phyloP scores from a whole-genome alignment of 352 stramenopile species.

The Pythium plurisporium region DNA sequence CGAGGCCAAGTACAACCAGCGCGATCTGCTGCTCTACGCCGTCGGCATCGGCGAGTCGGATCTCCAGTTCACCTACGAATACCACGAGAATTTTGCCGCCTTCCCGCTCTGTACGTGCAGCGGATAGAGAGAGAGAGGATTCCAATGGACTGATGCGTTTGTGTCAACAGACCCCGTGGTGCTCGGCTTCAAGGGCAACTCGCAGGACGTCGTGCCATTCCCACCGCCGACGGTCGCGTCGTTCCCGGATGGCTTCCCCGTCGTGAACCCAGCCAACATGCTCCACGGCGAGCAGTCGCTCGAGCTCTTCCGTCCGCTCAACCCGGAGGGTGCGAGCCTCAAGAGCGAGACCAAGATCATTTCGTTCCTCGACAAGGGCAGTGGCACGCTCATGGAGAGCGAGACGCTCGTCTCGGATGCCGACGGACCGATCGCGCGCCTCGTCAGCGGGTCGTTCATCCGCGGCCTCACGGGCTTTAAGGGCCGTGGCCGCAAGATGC shows the following conservation, averaged over 20 bases:
- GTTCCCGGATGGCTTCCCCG: slow-evolving; percentile 61
- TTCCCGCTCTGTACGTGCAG: slow-evolving; percentile 76
- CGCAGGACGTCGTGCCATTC: slow-evolving; percentile 85
- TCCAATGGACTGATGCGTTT: not conserved
- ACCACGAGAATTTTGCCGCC: slow-evolving; percentile 73
- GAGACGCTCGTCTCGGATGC: slow-evolving; percentile 76
- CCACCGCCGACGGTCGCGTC: slow-evolving; percentile 63
- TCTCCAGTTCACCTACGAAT: slow-evolving; percentile 89
- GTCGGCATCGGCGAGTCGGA: slow-evolving; percentile 83
- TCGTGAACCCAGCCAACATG: slow-evolving; percentile 79
- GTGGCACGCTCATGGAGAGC: slow-evolving; percentile 78
- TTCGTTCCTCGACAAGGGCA: slow-evolving; percentile 83
- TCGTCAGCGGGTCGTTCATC: slow-evolving; percentile 81
- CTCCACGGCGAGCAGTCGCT: slow-evolving; percentile 85
- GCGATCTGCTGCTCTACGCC: slow-evolving; percentile 87
- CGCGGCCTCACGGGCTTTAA: slow-evolving; percentile 74
- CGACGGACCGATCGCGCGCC: slow-evolving; percentile 54
- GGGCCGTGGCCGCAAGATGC: slow-evolving; percentile 57
- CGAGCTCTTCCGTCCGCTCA: slow-evolving; percentile 69
- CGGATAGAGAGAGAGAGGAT: too few species aligned
- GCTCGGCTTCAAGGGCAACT: slow-evolving; percentile 84
- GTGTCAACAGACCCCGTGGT: slow-evolving; percentile 61
- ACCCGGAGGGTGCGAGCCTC: slow-evolving; percentile 48
- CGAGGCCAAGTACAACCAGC: slow-evolving; percentile 79
- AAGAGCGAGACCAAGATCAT: slow-evolving; percentile 64